Evolutionary conservation across 2,329 filamentous ascomycete genomes (phyloP).

Genomic region (Myriosclerotinia scirpicola): DNA sequence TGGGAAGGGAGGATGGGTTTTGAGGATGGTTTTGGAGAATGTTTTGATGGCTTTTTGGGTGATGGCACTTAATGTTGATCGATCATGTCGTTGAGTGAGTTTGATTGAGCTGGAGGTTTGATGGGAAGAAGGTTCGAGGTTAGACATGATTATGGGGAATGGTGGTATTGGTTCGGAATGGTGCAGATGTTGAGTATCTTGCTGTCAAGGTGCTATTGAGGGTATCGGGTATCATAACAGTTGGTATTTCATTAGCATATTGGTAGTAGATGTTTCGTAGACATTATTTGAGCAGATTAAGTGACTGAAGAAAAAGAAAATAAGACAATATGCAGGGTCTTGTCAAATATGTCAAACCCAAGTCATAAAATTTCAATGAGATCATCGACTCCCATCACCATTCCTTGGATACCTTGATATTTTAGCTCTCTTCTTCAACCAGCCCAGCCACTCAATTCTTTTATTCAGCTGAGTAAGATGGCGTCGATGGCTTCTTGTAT

Average conservation of each 20-base stretch:
- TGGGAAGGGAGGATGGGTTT: conserved; percentile 4
- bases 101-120: conserved; percentile 2
- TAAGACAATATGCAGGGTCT: background rate
- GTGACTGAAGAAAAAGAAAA: background rate
- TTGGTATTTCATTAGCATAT: background rate
- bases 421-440: background rate
- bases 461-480: background rate
- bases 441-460: background rate
- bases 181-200: background rate
- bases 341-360: background rate
- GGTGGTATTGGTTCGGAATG: background rate
- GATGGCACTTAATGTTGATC: background rate
- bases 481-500: background rate
- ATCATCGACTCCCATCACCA: conserved; percentile 4
- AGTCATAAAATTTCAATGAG: background rate
- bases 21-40: conserved; percentile 6
- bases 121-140: background rate
- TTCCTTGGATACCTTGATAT: conserved; percentile 2
- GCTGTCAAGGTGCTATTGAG: background rate
- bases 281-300: background rate
- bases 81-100: conserved; percentile 14
- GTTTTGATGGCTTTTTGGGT: conserved; percentile 6
- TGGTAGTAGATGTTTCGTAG: background rate
- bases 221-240: background rate
- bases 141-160: background rate